Percentiles rank a stretch among this genome's conserved stretches.
Evolutionary conservation across 441 rosid species (phyloP).

Genomic region (Melastoma candidum): DNA sequence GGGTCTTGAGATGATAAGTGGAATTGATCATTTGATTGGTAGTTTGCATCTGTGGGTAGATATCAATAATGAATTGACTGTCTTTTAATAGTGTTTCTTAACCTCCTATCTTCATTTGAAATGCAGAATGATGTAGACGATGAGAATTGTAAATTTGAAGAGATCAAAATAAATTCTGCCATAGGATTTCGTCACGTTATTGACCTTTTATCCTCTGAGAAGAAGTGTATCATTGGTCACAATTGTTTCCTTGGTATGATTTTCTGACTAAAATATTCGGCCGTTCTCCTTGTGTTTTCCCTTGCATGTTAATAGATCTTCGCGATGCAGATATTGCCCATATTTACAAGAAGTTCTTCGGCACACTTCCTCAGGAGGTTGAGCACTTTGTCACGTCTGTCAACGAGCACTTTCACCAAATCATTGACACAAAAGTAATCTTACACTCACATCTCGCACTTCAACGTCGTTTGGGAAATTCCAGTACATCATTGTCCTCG

Average conservation of each 20-base stretch:
- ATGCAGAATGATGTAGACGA: constrained; percentile 60
- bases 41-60: no score
- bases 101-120: constrained; percentile 1
- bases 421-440: constrained; percentile 83
- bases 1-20: no score
- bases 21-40: no score
- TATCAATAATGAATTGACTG: no score
- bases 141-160: constrained; percentile 34
- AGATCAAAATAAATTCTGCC: constrained; percentile 52
- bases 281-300: no score
- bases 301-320: constrained; percentile 13
- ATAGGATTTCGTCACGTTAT: constrained; percentile 83
- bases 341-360: constrained; percentile 64
- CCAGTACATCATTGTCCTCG: constrained; percentile 60
- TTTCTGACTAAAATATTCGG: not conserved
- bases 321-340: constrained; percentile 74
- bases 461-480: constrained; percentile 46
- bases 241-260: constrained; percentile 80
- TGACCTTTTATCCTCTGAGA: constrained; percentile 70
- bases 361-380: constrained; percentile 62
- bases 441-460: constrained; percentile 46
- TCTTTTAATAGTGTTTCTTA: not conserved
- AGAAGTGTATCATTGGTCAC: constrained; percentile 85
- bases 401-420: constrained; percentile 51
- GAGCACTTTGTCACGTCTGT: constrained; percentile 57